A percentile compares a stretch with the other conserved stretches of the same genome.
Evolutionary conservation across 257 asterid genomes (phyloP).

Genomic region (Solanum commersonii): DNA sequence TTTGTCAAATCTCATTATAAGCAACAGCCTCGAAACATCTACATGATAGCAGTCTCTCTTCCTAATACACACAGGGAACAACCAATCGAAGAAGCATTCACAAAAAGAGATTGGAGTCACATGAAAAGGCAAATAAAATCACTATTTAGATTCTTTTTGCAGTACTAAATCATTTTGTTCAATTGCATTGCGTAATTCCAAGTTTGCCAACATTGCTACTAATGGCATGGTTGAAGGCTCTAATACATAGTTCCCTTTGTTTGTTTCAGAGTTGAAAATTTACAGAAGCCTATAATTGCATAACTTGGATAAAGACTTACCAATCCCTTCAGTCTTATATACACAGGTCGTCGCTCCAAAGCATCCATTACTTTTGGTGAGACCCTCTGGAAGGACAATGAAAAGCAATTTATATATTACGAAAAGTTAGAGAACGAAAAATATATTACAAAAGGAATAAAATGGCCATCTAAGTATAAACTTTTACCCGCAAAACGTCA

Average conservation of each 20-base stretch:
- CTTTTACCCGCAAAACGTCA: conserved; percentile 66
- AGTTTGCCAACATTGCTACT: neutral
- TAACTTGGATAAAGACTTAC: conserved; percentile 35
- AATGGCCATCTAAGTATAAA: neutral
- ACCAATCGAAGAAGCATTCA: neutral
- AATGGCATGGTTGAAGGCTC: neutral
- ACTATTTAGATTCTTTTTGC: neutral
- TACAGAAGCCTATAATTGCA: neutral
- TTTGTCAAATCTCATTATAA: neutral
- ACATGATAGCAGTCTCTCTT: neutral
- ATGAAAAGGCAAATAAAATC: neutral
- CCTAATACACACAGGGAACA: neutral
- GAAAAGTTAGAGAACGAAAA: neutral
- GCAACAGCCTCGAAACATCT: neutral
- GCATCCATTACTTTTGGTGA: conserved; percentile 61
- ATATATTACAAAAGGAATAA: neutral
- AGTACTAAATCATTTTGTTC: neutral
- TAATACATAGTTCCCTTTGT: neutral
- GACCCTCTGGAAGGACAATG: conserved; percentile 36
- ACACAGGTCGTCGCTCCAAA: conserved; percentile 58
- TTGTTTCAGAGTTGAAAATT: neutral
- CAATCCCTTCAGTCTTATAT: conserved; percentile 70
- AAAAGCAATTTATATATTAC: neutral
- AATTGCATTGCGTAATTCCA: neutral
- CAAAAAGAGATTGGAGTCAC: neutral